phyloP scores from a whole-genome alignment of 768 basidiomycete species.

The Agrocybe pediades region DNA sequence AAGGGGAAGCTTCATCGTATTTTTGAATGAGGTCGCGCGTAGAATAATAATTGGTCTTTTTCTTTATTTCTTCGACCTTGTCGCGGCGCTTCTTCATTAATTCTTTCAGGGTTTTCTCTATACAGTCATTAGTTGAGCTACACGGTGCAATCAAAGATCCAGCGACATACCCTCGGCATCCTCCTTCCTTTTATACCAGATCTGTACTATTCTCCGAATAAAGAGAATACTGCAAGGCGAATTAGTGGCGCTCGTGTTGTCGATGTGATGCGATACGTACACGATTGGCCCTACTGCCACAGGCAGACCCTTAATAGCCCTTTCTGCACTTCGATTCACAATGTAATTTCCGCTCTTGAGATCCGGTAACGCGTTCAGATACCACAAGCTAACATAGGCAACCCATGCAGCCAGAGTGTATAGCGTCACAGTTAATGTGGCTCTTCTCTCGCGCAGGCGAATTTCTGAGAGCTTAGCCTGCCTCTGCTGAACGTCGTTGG shows the following conservation, averaged over 20 bases:
- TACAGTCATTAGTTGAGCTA: neutral
- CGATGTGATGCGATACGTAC: slow-evolving; percentile 46
- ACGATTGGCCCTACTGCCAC: slow-evolving; percentile 76
- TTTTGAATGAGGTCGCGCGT: slow-evolving; percentile 89
- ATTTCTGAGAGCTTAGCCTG: slow-evolving; percentile 80
- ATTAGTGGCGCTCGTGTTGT: slow-evolving; percentile 6
- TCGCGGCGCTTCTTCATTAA: slow-evolving; percentile 78
- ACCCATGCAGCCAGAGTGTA: slow-evolving; percentile 79
- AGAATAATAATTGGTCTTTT: slow-evolving; percentile 94
- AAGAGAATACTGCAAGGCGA: slow-evolving; percentile 56
- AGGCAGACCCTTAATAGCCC: slow-evolving; percentile 50
- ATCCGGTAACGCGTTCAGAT: slow-evolving; percentile 55
- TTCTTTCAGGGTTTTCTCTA: slow-evolving; percentile 79
- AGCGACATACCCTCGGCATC: slow-evolving; percentile 69
- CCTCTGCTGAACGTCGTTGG: slow-evolving; percentile 69
- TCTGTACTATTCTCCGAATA: slow-evolving; percentile 76
- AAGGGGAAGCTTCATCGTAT: slow-evolving; percentile 68
- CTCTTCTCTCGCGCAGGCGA: slow-evolving; percentile 79
- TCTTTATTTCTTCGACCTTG: slow-evolving; percentile 95
- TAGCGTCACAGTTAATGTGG: slow-evolving; percentile 74
- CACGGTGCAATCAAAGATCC: neutral
- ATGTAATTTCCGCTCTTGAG: slow-evolving; percentile 28
- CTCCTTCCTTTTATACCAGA: slow-evolving; percentile 82
- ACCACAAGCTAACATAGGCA: slow-evolving; percentile 75
- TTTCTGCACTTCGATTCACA: slow-evolving; percentile 35